phyloP scores from a whole-genome alignment of 352 stramenopile genomes.

The Phytophthora sp. region DNA sequence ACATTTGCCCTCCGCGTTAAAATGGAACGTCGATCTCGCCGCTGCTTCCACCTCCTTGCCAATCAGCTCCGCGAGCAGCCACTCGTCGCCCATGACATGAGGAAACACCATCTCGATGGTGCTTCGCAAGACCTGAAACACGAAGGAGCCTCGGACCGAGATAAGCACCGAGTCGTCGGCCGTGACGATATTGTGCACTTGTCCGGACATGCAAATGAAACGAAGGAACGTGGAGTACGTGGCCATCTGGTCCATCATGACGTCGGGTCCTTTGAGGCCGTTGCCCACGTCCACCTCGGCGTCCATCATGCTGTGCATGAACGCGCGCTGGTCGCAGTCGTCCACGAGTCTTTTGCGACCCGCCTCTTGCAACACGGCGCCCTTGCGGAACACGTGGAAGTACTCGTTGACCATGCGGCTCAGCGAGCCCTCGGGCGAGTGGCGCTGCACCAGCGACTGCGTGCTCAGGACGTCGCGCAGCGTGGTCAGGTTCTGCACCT shows the following conservation, averaged over 20 bases:
- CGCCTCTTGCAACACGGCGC: background rate
- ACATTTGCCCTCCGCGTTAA: constrained; percentile 17
- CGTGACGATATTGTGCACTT: background rate
- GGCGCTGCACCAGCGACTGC: background rate
- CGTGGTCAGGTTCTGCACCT: constrained; percentile 39
- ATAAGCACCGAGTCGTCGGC: constrained; percentile 22
- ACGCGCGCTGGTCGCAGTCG: constrained; percentile 16
- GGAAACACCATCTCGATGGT: constrained; percentile 33
- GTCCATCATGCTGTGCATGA: constrained; percentile 33
- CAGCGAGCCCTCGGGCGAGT: constrained; percentile 10
- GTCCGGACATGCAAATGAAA: constrained; percentile 3
- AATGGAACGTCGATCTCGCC: constrained; percentile 11
- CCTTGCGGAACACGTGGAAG: constrained; percentile 24
- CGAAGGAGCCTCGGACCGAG: background rate
- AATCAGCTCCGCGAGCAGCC: constrained; percentile 16
- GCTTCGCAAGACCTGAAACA: constrained; percentile 24
- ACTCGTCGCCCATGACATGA: constrained; percentile 25
- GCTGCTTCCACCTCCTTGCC: constrained; percentile 1
- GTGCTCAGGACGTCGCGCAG: constrained; percentile 4
- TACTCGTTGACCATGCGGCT: constrained; percentile 10
- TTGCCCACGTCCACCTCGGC: constrained; percentile 20
- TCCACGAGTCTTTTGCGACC: constrained; percentile 4
- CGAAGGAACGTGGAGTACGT: background rate
- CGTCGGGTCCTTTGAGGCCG: constrained; percentile 12
- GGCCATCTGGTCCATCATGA: constrained; percentile 21